phyloP scores from a whole-genome alignment of 2,329 filamentous ascomycete species.

The Fusarium stilboides region DNA sequence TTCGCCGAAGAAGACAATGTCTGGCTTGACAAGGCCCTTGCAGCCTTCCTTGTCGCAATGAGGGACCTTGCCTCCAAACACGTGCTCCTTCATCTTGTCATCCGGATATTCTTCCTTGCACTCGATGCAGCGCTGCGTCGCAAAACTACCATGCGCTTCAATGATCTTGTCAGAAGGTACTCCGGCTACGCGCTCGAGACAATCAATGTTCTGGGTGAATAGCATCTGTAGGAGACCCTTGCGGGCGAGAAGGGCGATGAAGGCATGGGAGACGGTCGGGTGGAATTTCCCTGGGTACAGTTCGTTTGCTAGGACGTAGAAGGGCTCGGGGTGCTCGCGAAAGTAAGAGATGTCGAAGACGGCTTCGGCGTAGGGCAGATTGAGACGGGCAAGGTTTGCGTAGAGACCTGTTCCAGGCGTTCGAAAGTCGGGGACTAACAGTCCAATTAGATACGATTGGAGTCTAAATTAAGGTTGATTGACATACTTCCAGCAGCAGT shows the following conservation, averaged over 20 bases:
- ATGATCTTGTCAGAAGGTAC: constrained; percentile 86
- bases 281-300: constrained; percentile 91
- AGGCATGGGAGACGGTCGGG: constrained; percentile 91
- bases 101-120: constrained; percentile 82
- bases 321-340: constrained; percentile 84
- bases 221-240: constrained; percentile 86
- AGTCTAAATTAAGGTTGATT: not conserved
- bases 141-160: constrained; percentile 96
- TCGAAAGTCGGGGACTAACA: constrained; percentile 89
- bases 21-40: constrained; percentile 87
- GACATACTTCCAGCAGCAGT: constrained; percentile 75
- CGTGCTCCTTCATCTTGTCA: constrained; percentile 79
- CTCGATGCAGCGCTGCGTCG: constrained; percentile 90
- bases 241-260: constrained; percentile 84
- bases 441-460: constrained; percentile 17
- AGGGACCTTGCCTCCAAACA: constrained; percentile 78
- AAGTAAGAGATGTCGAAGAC: constrained; percentile 97
- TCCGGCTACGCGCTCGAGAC: constrained; percentile 88
- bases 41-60: constrained; percentile 75
- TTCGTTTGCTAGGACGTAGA: constrained; percentile 93
- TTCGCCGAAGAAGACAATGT: constrained; percentile 96
- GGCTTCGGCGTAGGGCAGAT: constrained; percentile 90
- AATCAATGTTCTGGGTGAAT: constrained; percentile 99
- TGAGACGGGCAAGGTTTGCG: constrained; percentile 87
- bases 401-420: constrained; percentile 95